phyloP scores from a whole-genome alignment of 371 early-diverging fungal species.

The Rhizopus microsporus region DNA sequence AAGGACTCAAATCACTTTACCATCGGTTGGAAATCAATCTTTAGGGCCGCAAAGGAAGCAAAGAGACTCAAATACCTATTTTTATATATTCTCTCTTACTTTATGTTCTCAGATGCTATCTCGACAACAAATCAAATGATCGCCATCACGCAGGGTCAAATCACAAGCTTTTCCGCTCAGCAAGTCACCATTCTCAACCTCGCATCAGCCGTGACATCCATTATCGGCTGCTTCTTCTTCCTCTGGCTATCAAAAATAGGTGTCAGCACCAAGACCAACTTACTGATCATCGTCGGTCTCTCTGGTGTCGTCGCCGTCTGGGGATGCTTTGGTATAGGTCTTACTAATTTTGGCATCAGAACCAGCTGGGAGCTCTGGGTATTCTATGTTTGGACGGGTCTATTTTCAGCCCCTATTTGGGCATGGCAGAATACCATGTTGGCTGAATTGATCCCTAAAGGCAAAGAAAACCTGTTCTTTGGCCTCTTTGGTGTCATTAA shows the following conservation, averaged over 20 bases:
- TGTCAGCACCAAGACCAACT: conserved; percentile 44
- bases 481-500: conserved; percentile 63
- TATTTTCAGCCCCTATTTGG: conserved; percentile 62
- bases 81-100: conserved; percentile 58
- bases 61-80: conserved; percentile 51
- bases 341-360: conserved; percentile 42
- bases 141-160: conserved; percentile 43
- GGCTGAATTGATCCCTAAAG: conserved; percentile 58
- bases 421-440: conserved; percentile 62
- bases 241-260: conserved; percentile 39
- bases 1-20: conserved; percentile 33
- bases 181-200: conserved; percentile 45
- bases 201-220: conserved; percentile 47
- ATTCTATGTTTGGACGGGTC: conserved; percentile 52
- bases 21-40: conserved; percentile 51
- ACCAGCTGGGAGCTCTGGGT: conserved; percentile 57
- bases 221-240: conserved; percentile 50
- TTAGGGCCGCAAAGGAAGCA: conserved; percentile 39
- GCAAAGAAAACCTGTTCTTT: conserved; percentile 64
- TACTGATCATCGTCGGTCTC: conserved; percentile 35
- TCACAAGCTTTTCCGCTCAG: conserved; percentile 39
- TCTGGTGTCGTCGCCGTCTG: conserved; percentile 41
- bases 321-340: conserved; percentile 53
- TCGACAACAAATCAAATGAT: conserved; percentile 54
- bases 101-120: conserved; percentile 62